Base-by-base conservation (phyloP, 1,139 yeast species). In the Candida sanyaensis region DNA sequence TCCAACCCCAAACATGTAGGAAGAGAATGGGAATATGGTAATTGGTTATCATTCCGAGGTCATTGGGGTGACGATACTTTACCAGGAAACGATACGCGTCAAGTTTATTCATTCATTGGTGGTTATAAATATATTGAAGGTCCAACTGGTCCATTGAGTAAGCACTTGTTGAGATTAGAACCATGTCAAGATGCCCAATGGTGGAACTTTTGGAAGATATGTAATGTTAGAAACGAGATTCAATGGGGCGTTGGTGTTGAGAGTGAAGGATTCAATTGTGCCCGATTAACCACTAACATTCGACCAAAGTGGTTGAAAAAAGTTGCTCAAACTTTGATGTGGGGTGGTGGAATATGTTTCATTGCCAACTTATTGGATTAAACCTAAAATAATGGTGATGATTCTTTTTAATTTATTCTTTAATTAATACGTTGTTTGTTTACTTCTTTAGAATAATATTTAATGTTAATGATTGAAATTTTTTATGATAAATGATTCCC, bases 61-160 rank as follows among this genome's bases (percentile, higher is more conserved):
- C 84, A 80, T 50, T 93, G 99, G 98, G 99, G 99, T 2, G 96
- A 93, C 65, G 78, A 78, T 52, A 82, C 86, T 59, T 70, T 93
- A 37, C 71, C 77, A 0, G 77, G 81, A 13, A 64, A 69, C 0
- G 98, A 93, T 62, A 80, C 85, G 5, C 77, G 98, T 50, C 98
- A 93, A 63, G 78, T 73, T 50, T 86, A 91, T 81, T 88, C 67
- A 57, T 53, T 95, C 42, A 89, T 93, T 11, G 95, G 91, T 54
- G 96, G 95, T 52, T 86, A 92, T 86, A 81, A 82, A 56, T 89
- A 86, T 62, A 91, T 93, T 45, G 91, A 87, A 60, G 99, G 98
- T 0, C 99, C 99, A 3, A 70, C 79, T 1, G 99, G 99, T 0
- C 99, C 99, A 0, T 66, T 92, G 47, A 75, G 77, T 52, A 93